These are phyloP conservation scores for Kazachstania viticola DNA, from an alignment of 805 yeast genomes.

Conservation along the genomic window DNA sequence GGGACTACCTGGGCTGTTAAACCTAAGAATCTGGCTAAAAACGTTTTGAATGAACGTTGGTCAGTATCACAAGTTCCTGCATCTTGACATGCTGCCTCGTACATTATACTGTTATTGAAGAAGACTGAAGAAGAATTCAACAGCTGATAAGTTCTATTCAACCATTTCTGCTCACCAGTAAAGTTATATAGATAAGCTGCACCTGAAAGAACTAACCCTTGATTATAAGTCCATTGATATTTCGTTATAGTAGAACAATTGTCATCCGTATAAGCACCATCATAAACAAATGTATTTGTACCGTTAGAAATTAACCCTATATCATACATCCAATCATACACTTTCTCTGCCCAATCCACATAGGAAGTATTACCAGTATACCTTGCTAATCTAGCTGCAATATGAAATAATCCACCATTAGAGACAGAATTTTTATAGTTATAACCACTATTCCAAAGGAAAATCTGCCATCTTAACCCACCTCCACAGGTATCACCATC, in stretches of 20 bases:
- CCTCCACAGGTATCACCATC: slow-evolving; percentile 63
- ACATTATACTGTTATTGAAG: slow-evolving; percentile 42
- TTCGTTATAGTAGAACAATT: slow-evolving; percentile 52
- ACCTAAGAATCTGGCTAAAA: slow-evolving; percentile 60
- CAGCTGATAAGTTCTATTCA: slow-evolving; percentile 41
- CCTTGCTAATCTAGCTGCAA: slow-evolving; percentile 78
- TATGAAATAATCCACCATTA: slow-evolving; percentile 77
- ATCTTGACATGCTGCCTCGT: slow-evolving; percentile 74
- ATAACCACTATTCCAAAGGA: slow-evolving; percentile 86
- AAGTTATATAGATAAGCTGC: slow-evolving; percentile 67
- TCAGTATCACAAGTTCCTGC: slow-evolving; percentile 58
- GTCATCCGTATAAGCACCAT: slow-evolving; percentile 45
- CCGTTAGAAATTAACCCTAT: slow-evolving; percentile 34
- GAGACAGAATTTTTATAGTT: slow-evolving; percentile 84
- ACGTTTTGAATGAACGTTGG: slow-evolving; percentile 82
- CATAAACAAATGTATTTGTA: slow-evolving; percentile 37
- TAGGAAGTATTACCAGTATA: slow-evolving; percentile 67
- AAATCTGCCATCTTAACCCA: slow-evolving; percentile 94
- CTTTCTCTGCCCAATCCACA: slow-evolving; percentile 57
- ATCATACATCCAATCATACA: slow-evolving; percentile 70
- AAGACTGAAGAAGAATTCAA: slow-evolving; percentile 44
- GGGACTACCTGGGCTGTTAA: slow-evolving; percentile 63
- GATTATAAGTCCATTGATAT: slow-evolving; percentile 78
- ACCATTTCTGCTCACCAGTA: slow-evolving; percentile 60
- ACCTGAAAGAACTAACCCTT: slow-evolving; percentile 68